Conservation (phyloP, 2,329 filamentous ascomycete genomes). For the Didymella glomerata region DNA sequence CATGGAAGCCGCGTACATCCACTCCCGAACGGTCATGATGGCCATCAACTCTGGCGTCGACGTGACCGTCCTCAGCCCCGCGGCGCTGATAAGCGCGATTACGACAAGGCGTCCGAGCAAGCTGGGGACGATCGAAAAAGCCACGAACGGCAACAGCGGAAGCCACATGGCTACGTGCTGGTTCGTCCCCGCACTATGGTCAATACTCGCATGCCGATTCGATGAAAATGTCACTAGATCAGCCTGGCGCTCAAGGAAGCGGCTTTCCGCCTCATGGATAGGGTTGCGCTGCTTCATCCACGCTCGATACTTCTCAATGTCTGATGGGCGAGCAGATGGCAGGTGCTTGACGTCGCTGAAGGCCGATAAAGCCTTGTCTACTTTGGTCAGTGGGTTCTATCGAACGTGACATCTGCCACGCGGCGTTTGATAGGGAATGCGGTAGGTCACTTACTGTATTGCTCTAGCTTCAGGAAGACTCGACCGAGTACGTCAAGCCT, state of each 20-base stretch:
- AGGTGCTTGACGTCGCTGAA: slow-evolving; percentile 64
- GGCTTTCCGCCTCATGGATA: slow-evolving; percentile 67
- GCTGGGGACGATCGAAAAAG: slow-evolving; percentile 55
- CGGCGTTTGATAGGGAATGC: slow-evolving; percentile 8
- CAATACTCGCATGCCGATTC: slow-evolving; percentile 26
- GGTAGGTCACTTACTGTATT: slow-evolving; percentile 66
- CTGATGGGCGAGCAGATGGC: slow-evolving; percentile 58
- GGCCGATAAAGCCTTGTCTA: slow-evolving; percentile 63
- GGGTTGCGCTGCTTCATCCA: slow-evolving; percentile 65
- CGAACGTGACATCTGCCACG: not conserved
- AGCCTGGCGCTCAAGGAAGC: slow-evolving; percentile 64
- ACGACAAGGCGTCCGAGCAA: slow-evolving; percentile 53
- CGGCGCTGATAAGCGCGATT: slow-evolving; percentile 50
- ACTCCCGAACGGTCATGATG: slow-evolving; percentile 51
- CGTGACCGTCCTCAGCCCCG: slow-evolving; percentile 45
- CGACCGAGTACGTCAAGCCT: slow-evolving; percentile 68
- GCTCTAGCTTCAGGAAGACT: slow-evolving; percentile 71
- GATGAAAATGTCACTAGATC: slow-evolving; percentile 61
- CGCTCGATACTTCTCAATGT: slow-evolving; percentile 62
- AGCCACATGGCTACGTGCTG: slow-evolving; percentile 46
- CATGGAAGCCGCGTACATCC: slow-evolving; percentile 50
- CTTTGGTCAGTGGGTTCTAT: slow-evolving; percentile 14
- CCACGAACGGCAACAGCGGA: slow-evolving; percentile 52
- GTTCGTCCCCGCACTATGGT: slow-evolving; percentile 25
- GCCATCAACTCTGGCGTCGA: slow-evolving; percentile 46